Percentiles rank a stretch among this genome's conserved stretches.
Conservation (phyloP, 139 green algal species). For the Dunaliella primolecta region DNA sequence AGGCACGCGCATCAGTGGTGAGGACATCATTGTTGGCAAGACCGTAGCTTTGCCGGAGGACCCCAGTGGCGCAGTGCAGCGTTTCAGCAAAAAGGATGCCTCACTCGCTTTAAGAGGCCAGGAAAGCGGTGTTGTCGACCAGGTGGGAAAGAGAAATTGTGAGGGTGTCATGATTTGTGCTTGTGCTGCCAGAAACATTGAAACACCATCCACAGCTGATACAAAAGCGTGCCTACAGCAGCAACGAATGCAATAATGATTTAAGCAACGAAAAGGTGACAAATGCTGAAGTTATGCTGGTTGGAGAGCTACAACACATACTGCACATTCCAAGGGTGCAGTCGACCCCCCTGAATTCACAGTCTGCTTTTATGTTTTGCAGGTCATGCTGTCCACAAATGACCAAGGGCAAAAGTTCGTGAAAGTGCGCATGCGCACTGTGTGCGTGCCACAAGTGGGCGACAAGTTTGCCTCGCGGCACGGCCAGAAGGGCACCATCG, state of each 20-base stretch:
- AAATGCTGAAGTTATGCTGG: too few species aligned
- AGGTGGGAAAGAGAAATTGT: constrained; percentile 33
- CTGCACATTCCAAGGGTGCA: too few species aligned
- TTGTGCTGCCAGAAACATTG: too few species aligned
- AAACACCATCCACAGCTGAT: too few species aligned
- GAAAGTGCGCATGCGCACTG: constrained; percentile 92
- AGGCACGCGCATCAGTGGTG: constrained; percentile 75
- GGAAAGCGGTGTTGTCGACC: constrained; percentile 78
- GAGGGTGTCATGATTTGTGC: not conserved
- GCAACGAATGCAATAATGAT: too few species aligned
- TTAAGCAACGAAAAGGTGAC: too few species aligned
- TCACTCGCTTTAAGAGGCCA: constrained; percentile 59
- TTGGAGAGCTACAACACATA: too few species aligned
- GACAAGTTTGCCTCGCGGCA: constrained; percentile 97
- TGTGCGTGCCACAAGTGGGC: constrained; percentile 97
- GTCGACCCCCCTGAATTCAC: too few species aligned
- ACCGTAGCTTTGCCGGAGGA: constrained; percentile 46
- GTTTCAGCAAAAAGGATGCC: constrained; percentile 70
- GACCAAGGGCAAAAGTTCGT: constrained; percentile 87
- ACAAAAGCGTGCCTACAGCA: too few species aligned
- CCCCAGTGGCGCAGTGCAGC: constrained; percentile 58
- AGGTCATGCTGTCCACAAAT: constrained; percentile 90
- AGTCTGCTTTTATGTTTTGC: too few species aligned
- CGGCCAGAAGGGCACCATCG: constrained; percentile 96
- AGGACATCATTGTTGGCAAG: constrained; percentile 79